A percentile compares a stretch with the other conserved stretches of the same genome.
Evolutionary conservation across 192 early-diverging fungal species (phyloP).

Genomic region (Piromyces finnis): DNA sequence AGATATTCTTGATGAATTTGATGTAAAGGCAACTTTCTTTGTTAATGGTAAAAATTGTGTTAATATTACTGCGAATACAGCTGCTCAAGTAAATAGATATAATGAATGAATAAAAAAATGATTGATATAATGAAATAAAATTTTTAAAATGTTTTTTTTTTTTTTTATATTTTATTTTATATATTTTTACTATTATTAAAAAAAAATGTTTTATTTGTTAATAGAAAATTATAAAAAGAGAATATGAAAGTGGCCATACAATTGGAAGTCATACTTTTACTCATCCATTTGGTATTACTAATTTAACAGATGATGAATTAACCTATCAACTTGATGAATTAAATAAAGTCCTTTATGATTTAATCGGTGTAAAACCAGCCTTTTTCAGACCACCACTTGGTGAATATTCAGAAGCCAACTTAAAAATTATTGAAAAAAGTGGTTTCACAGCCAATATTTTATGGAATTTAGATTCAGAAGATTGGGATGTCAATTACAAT

Average conservation of each 20-base stretch:
- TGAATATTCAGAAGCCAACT: neutral
- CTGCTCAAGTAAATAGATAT: neutral
- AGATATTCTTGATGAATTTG: neutral
- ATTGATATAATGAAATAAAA: too few species aligned
- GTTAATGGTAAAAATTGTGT: neutral
- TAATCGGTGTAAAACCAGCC: neutral
- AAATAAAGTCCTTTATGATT: neutral
- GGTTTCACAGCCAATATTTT: neutral
- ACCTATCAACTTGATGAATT: neutral
- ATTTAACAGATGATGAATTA: neutral
- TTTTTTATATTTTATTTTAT: too few species aligned
- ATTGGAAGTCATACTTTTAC: neutral
- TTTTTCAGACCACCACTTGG: neutral
- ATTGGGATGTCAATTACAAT: neutral
- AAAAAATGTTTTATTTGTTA: too few species aligned
- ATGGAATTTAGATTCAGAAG: neutral
- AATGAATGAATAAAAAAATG: too few species aligned
- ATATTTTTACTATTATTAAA: too few species aligned
- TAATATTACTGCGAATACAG: neutral
- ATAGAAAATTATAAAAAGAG: neutral
- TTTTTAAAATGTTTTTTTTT: too few species aligned
- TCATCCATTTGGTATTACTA: neutral
- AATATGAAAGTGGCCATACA: neutral
- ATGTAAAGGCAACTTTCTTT: neutral
- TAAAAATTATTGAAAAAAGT: neutral